Conservation (phyloP, 1,284 basidiomycete species). For the Sanghuangporus baumii region DNA sequence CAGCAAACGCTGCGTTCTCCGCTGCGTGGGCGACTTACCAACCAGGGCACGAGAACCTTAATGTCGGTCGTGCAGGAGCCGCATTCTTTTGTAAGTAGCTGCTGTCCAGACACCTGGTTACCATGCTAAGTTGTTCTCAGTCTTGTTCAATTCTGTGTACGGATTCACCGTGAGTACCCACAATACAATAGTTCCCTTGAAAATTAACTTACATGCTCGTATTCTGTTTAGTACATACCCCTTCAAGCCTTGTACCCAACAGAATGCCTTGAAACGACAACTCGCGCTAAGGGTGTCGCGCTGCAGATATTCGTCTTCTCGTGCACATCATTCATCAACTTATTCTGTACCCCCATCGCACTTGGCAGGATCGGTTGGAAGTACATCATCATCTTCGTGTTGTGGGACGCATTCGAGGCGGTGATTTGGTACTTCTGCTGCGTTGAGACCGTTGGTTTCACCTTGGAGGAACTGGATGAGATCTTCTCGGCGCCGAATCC, state of each 20-base stretch:
- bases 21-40: constrained; percentile 24
- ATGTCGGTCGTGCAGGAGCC: constrained; percentile 27
- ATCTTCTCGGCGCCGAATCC: constrained; percentile 33
- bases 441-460: constrained; percentile 30
- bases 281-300: constrained; percentile 34
- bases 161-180: constrained; percentile 17
- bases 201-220: not conserved
- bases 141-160: constrained; percentile 20
- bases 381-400: constrained; percentile 27
- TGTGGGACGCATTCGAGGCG: constrained; percentile 30
- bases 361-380: constrained; percentile 20
- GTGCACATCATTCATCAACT: constrained; percentile 27
- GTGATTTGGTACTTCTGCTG: constrained; percentile 31
- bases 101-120: not conserved
- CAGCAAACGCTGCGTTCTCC: constrained; percentile 24
- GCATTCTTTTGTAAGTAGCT: constrained; percentile 16
- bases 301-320: constrained; percentile 19
- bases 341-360: constrained; percentile 24
- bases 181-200: not conserved
- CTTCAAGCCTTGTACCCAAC: constrained; percentile 33
- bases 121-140: not conserved
- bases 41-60: constrained; percentile 19
- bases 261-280: constrained; percentile 32
- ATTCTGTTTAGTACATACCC: constrained; percentile 21
- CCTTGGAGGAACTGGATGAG: constrained; percentile 32